Evolutionary conservation across 345 rosid genomes (phyloP).

Genomic region (Ricinus communis): DNA sequence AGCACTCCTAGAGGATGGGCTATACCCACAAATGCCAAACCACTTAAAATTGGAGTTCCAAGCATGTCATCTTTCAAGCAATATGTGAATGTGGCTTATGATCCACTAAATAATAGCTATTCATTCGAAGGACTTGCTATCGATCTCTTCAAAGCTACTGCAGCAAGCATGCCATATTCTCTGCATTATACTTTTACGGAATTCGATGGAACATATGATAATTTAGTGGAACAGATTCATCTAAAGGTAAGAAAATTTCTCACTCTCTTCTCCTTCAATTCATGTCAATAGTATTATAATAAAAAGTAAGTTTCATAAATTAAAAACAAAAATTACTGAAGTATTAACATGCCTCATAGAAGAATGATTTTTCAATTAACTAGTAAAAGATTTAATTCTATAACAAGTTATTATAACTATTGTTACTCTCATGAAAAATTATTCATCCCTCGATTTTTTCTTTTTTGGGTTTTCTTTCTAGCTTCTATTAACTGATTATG

Average conservation of each 20-base stretch:
- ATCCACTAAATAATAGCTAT: neutral
- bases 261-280: neutral
- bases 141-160: conserved; percentile 10
- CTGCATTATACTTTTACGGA: conserved; percentile 7
- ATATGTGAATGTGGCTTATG: conserved; percentile 7
- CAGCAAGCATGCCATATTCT: conserved; percentile 11
- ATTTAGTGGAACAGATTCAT: conserved; percentile 19
- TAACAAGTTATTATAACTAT: too few species aligned
- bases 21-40: conserved; percentile 5
- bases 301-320: too few species aligned
- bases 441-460: too few species aligned
- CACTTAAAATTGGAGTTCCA: conserved; percentile 27
- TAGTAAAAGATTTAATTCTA: too few species aligned
- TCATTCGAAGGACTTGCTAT: conserved; percentile 19
- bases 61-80: neutral
- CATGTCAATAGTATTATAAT: too few species aligned
- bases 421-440: too few species aligned
- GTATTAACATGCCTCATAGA: too few species aligned
- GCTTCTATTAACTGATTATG: neutral
- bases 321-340: too few species aligned
- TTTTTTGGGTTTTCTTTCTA: too few species aligned
- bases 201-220: conserved; percentile 19
- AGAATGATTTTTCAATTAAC: too few species aligned
- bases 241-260: conserved; percentile 14
- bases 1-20: conserved; percentile 28